Evolutionary conservation across 202 grass and related monocot species (phyloP).

Genomic region (Bolboschoenoplectus hybrid): DNA sequence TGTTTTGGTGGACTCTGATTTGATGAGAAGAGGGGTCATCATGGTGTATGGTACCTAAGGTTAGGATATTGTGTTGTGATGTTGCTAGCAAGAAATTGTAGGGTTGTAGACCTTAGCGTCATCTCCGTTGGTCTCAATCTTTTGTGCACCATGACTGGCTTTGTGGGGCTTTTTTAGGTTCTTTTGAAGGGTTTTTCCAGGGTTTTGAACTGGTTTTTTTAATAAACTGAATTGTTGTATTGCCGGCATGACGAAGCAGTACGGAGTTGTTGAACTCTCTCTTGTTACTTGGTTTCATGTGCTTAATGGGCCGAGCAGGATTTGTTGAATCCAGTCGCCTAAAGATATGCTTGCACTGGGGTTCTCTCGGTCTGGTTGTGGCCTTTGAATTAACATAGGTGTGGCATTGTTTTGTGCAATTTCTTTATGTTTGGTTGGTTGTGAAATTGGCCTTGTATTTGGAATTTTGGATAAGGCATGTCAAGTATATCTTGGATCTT

Average conservation of each 20-base stretch:
- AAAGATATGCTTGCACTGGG: too few relatives aligned
- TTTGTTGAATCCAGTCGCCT: too few relatives aligned
- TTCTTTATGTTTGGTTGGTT: too few relatives aligned
- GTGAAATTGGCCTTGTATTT: background rate
- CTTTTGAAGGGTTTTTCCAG: background rate
- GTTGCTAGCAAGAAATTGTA: background rate
- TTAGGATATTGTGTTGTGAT: background rate
- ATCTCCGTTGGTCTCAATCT: background rate
- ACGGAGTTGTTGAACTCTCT: too few relatives aligned
- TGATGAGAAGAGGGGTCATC: background rate
- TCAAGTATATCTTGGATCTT: background rate
- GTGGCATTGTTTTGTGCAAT: too few relatives aligned
- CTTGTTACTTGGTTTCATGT: too few relatives aligned
- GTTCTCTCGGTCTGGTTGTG: too few relatives aligned
- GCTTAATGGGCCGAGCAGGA: too few relatives aligned
- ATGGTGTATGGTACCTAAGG: background rate
- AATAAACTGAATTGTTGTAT: background rate
- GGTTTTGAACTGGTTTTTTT: background rate
- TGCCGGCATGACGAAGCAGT: background rate
- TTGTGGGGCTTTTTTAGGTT: background rate
- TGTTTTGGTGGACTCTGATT: background rate
- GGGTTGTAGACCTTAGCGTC: background rate
- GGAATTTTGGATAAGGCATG: background rate
- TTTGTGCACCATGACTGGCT: background rate
- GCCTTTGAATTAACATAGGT: too few relatives aligned